Conservation (phyloP, 2,329 filamentous ascomycete species). For the Penicillium polonicum region DNA sequence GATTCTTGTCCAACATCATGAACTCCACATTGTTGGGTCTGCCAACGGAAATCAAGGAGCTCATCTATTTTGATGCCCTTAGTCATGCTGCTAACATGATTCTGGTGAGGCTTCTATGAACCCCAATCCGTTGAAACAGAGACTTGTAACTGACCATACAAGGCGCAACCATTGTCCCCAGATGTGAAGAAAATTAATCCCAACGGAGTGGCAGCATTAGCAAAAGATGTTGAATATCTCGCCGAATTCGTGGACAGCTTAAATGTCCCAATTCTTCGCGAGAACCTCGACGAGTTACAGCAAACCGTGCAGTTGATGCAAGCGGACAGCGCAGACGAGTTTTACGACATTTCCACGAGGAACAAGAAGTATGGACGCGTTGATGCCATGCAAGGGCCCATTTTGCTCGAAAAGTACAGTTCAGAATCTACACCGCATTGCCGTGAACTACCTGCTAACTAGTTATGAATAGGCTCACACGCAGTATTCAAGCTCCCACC, state of each 20-base stretch:
- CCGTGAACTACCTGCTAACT: slow-evolving; percentile 17
- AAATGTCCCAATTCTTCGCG: slow-evolving; percentile 80
- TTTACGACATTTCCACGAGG: slow-evolving; percentile 84
- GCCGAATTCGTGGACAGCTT: slow-evolving; percentile 82
- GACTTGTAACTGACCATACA: slow-evolving; percentile 32
- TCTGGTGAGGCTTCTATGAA: slow-evolving; percentile 53
- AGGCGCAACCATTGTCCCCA: slow-evolving; percentile 73
- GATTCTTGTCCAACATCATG: slow-evolving; percentile 95
- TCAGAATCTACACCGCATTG: neutral
- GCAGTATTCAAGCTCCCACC: slow-evolving; percentile 58
- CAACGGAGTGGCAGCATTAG: slow-evolving; percentile 76
- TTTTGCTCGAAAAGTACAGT: slow-evolving; percentile 83
- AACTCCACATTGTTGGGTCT: slow-evolving; percentile 86
- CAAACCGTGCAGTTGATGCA: slow-evolving; percentile 90
- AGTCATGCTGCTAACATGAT: slow-evolving; percentile 87
- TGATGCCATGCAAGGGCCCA: slow-evolving; percentile 82
- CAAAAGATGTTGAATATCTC: slow-evolving; percentile 80
- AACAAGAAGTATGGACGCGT: slow-evolving; percentile 95
- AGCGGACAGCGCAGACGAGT: slow-evolving; percentile 88
- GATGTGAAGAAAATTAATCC: slow-evolving; percentile 84
- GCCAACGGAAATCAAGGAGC: slow-evolving; percentile 93
- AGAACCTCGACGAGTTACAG: slow-evolving; percentile 87
- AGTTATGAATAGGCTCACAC: slow-evolving; percentile 56
- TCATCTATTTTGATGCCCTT: slow-evolving; percentile 96
- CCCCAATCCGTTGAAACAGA: neutral